These are phyloP conservation scores for Petunia axillaris DNA, from an alignment of 257 asterid species.

Conservation along the genomic window DNA sequence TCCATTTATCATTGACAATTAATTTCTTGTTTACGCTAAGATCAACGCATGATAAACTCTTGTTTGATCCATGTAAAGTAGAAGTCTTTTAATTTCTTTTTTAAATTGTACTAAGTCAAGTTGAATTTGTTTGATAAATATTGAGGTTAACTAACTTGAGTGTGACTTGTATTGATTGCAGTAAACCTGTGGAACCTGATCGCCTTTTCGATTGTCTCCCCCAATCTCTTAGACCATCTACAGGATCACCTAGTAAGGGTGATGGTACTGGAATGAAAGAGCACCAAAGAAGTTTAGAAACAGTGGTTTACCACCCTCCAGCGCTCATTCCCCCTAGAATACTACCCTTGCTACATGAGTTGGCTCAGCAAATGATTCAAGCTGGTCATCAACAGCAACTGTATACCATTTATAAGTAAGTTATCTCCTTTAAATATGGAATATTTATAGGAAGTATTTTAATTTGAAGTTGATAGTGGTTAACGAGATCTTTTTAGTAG, in stretches of 20 bases:
- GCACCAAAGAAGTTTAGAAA: constrained; percentile 61
- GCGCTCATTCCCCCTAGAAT: constrained; percentile 75
- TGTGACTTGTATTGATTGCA: constrained; percentile 46
- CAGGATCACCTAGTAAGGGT: constrained; percentile 62
- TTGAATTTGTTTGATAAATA: not conserved
- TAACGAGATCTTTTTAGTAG: not conserved
- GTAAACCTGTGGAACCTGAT: constrained; percentile 97
- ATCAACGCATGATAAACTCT: not conserved
- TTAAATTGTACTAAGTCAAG: not conserved
- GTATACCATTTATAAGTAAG: constrained; percentile 66
- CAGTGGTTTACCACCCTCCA: constrained; percentile 72
- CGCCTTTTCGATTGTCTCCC: constrained; percentile 89
- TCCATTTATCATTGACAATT: not conserved
- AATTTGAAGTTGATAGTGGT: not conserved
- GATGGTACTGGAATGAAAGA: constrained; percentile 51
- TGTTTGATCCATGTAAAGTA: not conserved
- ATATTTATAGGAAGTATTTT: not conserved
- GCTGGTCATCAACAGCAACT: constrained; percentile 83
- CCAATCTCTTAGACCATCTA: constrained; percentile 69
- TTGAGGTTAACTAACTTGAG: not conserved
- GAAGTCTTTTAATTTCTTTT: not conserved
- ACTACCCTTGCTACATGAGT: constrained; percentile 71
- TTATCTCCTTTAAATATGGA: not conserved
- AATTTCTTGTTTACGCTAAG: not conserved
- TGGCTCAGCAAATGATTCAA: constrained; percentile 74